Evolutionary conservation across 2,329 filamentous ascomycete species (phyloP).

Genomic region (Aspergillus sp.): DNA sequence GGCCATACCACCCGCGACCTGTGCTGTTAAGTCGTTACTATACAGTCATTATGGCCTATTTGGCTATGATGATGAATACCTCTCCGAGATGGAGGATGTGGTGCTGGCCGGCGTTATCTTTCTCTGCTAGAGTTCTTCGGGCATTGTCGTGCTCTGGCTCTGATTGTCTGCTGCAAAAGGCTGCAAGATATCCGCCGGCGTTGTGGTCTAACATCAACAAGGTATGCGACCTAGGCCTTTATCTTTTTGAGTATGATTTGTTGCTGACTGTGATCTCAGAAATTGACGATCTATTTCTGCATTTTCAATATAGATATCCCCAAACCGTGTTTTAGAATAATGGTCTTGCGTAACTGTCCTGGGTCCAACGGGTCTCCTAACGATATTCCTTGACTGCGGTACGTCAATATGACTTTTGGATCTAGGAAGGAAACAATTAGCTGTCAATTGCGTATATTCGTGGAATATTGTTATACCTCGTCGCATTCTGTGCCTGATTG

Average conservation of each 20-base stretch:
- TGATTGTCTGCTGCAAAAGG: not conserved
- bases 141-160: not conserved
- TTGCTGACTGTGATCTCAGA: not conserved
- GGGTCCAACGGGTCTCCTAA: too few species aligned
- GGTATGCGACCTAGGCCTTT: constrained; percentile 14
- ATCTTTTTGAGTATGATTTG: not conserved
- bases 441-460: too few species aligned
- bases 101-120: constrained; percentile 16
- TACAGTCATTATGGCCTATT: too few species aligned
- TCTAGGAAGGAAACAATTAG: too few species aligned
- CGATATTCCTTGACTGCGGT: too few species aligned
- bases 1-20: not conserved
- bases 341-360: not conserved
- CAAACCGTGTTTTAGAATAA: not conserved
- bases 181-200: constrained; percentile 19
- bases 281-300: not conserved
- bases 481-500: too few species aligned
- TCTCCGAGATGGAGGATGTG: not conserved
- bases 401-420: too few species aligned
- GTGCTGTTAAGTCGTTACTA: too few species aligned
- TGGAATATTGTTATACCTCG: too few species aligned
- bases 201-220: constrained; percentile 16
- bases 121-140: not conserved
- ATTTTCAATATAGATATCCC: constrained; percentile 4
- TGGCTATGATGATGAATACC: too few species aligned